Evolutionary conservation across 805 yeast species (phyloP).

Genomic region (Ogataea parapolymorpha): DNA sequence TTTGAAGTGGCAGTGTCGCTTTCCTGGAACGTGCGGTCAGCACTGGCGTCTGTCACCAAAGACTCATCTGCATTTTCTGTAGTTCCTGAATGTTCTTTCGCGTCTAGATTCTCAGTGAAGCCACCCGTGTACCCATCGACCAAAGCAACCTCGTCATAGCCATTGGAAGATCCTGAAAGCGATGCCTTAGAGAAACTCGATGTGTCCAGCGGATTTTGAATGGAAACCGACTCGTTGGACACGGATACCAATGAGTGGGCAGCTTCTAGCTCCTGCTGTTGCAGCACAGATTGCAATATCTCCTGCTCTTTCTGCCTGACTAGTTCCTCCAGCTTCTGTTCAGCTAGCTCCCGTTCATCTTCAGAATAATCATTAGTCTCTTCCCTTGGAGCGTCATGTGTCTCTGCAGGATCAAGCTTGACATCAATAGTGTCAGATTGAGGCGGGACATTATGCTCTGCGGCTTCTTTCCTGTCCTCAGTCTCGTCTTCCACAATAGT

Average conservation of each 20-base stretch:
- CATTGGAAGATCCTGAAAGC: conserved; percentile 7
- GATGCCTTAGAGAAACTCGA: background rate
- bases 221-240: conserved; percentile 15
- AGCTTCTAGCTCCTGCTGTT: conserved; percentile 20
- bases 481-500: conserved; percentile 25
- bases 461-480: background rate
- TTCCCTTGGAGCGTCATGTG: conserved; percentile 8
- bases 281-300: conserved; percentile 22
- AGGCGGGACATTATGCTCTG: background rate
- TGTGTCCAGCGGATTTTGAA: conserved; percentile 4
- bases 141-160: conserved; percentile 12
- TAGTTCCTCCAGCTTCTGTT: conserved; percentile 26
- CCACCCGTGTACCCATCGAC: conserved; percentile 12
- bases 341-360: conserved; percentile 27
- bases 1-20: conserved; percentile 8
- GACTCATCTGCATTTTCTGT: conserved; percentile 4
- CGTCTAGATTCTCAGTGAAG: conserved; percentile 2
- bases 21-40: conserved; percentile 5
- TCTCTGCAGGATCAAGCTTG: conserved; percentile 9
- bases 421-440: background rate
- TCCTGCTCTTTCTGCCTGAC: conserved; percentile 28
- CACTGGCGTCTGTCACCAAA: conserved; percentile 11
- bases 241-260: conserved; percentile 9
- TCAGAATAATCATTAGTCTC: conserved; percentile 19
- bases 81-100: too few species aligned